A percentile compares a stretch with the other conserved stretches of the same genome.
Evolutionary conservation across 768 basidiomycete genomes (phyloP).

Genomic region (Xerocomellus dryophilus): DNA sequence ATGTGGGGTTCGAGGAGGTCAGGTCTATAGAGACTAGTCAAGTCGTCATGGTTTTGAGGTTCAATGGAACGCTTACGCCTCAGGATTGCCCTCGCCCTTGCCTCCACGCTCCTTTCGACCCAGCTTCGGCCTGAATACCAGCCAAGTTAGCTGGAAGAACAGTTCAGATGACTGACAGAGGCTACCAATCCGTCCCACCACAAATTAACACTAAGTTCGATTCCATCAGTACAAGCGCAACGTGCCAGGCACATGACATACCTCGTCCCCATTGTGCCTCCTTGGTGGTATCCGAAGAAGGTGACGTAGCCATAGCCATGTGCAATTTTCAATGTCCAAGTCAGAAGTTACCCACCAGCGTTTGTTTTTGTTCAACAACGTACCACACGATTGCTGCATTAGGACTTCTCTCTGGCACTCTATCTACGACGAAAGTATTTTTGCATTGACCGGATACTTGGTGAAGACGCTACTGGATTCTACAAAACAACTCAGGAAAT

Average conservation of each 20-base stretch:
- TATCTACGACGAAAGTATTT: conserved; percentile 23
- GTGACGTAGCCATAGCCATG: conserved; percentile 31
- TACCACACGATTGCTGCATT: conserved; percentile 29
- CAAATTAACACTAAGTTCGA: conserved; percentile 65
- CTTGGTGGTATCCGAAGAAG: conserved; percentile 22
- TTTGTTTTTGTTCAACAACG: conserved; percentile 16
- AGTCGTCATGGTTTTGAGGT: conserved; percentile 1
- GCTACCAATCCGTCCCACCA: conserved; percentile 84
- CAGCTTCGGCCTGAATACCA: conserved; percentile 59
- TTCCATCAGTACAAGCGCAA: conserved; percentile 14
- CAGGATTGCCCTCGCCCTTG: conserved; percentile 41
- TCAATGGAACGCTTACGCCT: conserved; percentile 27
- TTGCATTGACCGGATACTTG: background rate
- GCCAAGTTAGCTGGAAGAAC: conserved; percentile 8
- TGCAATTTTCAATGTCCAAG: conserved; percentile 25
- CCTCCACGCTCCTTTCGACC: conserved; percentile 70
- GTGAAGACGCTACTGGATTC: background rate
- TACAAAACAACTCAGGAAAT: conserved; percentile 3
- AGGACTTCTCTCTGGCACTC: conserved; percentile 29
- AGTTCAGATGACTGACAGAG: background rate
- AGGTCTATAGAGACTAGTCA: conserved; percentile 44
- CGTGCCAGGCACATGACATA: conserved; percentile 17
- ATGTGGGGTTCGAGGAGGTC: conserved; percentile 89
- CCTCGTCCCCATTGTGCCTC: conserved; percentile 46
- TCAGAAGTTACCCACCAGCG: conserved; percentile 11